phyloP scores from a whole-genome alignment of 352 stramenopile species.

The Bremia lactucae region DNA sequence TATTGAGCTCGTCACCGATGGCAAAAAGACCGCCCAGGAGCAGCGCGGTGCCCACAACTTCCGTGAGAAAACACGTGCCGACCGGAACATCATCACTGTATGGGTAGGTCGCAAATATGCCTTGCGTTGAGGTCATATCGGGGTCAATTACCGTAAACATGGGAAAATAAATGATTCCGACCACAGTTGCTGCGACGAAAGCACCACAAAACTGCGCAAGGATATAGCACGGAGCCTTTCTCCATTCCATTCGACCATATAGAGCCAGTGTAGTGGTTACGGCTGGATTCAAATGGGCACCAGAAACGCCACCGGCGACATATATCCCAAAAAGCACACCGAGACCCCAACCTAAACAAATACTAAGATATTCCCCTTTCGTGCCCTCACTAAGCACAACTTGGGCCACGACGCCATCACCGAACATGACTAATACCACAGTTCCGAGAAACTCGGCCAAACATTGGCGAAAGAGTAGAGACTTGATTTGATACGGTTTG shows the following conservation, averaged over 20 bases:
- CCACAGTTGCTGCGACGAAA: constrained; percentile 29
- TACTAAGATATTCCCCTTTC: constrained; percentile 38
- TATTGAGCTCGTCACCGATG: constrained; percentile 34
- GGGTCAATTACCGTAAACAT: constrained; percentile 42
- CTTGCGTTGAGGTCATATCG: constrained; percentile 20
- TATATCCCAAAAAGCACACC: constrained; percentile 54
- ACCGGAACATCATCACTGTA: constrained; percentile 29
- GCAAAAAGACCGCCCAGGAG: constrained; percentile 35
- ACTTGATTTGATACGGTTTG: constrained; percentile 28
- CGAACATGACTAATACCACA: constrained; percentile 54
- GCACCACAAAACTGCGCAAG: constrained; percentile 33
- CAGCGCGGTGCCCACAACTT: constrained; percentile 33
- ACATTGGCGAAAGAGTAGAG: constrained; percentile 35
- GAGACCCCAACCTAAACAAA: constrained; percentile 52
- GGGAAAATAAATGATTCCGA: constrained; percentile 56
- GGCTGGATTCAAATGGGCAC: constrained; percentile 53
- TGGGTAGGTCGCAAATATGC: constrained; percentile 44
- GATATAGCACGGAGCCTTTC: constrained; percentile 42
- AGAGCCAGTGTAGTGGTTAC: constrained; percentile 44
- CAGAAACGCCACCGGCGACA: constrained; percentile 37
- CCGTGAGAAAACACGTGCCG: constrained; percentile 27
- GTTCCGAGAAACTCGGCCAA: constrained; percentile 53
- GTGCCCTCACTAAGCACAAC: constrained; percentile 32
- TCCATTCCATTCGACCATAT: constrained; percentile 43
- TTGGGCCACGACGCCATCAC: constrained; percentile 48